These are phyloP conservation scores for Colletotrichum chlorophyti DNA, from an alignment of 2,329 filamentous ascomycete genomes.

Conservation along the genomic window DNA sequence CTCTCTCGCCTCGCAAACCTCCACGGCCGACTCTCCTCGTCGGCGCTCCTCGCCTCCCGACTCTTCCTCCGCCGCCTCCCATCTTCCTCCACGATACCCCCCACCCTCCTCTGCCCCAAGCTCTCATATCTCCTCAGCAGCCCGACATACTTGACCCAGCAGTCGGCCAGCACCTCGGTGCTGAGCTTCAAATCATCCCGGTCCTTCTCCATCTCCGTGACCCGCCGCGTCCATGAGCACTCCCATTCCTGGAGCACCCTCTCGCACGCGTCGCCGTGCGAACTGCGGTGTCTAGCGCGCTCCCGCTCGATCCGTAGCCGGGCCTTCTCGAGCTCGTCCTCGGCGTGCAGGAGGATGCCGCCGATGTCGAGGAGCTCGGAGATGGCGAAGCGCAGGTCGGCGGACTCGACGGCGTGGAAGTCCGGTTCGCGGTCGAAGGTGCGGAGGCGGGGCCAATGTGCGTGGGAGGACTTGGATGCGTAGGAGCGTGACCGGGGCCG, in stretches of 20 bases:
- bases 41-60: background rate
- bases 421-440: constrained; percentile 20
- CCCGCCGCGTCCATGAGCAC: constrained; percentile 2
- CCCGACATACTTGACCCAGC: constrained; percentile 19
- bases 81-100: constrained; percentile 6
- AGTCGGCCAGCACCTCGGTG: constrained; percentile 11
- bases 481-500: constrained; percentile 31
- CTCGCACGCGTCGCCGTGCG: constrained; percentile 6
- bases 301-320: constrained; percentile 4
- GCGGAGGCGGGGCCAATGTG: constrained; percentile 1
- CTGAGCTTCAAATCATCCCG: constrained; percentile 16
- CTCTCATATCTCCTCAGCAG: constrained; percentile 19
- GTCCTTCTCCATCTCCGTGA: background rate
- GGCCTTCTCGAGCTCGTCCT: constrained; percentile 10
- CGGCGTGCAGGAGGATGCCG: constrained; percentile 2
- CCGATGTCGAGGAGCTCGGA: constrained; percentile 19
- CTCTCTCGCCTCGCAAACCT: background rate
- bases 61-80: background rate
- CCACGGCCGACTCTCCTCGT: background rate
- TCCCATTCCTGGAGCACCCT: background rate
- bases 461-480: background rate
- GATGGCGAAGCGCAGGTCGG: constrained; percentile 5
- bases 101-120: constrained; percentile 13
- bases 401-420: constrained; percentile 4
- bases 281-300: background rate